Evolutionary conservation across 768 basidiomycete genomes (phyloP), one percentile per base, ranked within the genome.

Genomic region (Gymnopilus junonius): DNA sequence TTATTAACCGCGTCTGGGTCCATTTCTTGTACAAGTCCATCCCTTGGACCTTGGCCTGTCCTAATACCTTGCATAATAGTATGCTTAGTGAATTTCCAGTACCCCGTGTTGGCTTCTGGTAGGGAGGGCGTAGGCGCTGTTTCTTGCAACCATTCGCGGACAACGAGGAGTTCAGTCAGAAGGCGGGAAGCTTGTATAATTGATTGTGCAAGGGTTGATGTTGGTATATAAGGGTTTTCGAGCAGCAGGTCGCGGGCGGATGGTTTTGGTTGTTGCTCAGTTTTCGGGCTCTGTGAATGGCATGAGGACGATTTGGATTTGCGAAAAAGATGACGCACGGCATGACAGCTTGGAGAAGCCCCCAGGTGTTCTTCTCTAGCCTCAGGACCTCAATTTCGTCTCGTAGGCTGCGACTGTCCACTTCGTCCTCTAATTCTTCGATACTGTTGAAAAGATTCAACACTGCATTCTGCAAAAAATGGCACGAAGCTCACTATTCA

Each of bases 91-190:
- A 93, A 93, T 61, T 86, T 87, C 87, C 90, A 91, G 75, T 95
- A 95, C 2, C 91, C 93, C 0, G 87, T 90, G 5, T 88, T 89
- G 21, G 90, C 88, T 69, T 92, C 93, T 1, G 89, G 89, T 43
- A 83, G 80, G 31, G 79, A 74, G 0, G 85, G 84, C n/a, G 80
- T 61, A 0, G 87, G 84, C 0, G 92, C 90, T 0, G 85, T 90
- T 42, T 93, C 91, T 64, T 94, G 91, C 1, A 94, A 81, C 94
- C 94, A 95, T 73, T 94, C 92, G n/a, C 91, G 86, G 8, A 94
- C 88, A 45, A 91, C 87, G 48, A 92, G 81, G 58, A 94, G 91
- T 63, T 94, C 93, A 0, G 85, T 76, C 35, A 94, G 86, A 2
- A 89, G 80, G 0, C 85, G 86, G 0, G 89, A 92, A 3, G 85